A percentile compares a stretch with the other conserved stretches of the same genome.
Evolutionary conservation across 352 stramenopile genomes (phyloP).

Genomic region (Pelagophyceae sp.): DNA sequence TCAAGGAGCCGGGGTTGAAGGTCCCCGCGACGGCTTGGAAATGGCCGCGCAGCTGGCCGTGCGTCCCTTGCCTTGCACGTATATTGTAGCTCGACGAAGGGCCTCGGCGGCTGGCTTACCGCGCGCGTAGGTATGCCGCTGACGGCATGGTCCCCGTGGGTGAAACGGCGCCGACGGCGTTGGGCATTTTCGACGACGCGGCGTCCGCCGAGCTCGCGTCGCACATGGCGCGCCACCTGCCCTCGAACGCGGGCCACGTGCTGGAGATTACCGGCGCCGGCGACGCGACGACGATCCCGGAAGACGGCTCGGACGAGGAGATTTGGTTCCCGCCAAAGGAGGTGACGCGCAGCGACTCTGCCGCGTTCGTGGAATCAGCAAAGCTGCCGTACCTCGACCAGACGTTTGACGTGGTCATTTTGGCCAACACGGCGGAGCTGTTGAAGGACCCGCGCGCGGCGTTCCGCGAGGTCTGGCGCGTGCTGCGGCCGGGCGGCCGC

Average conservation of each 20-base stretch:
- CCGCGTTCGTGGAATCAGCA: neutral
- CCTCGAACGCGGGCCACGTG: neutral
- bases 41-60: slow-evolving; percentile 14
- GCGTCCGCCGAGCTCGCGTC: neutral
- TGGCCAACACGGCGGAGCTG: neutral
- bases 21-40: slow-evolving; percentile 17
- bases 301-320: neutral
- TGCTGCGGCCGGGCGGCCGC: slow-evolving; percentile 3
- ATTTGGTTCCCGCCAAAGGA: neutral
- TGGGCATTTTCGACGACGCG: neutral
- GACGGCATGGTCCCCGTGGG: neutral
- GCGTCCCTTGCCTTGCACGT: too few relatives aligned
- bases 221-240: neutral
- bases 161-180: neutral
- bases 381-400: neutral
- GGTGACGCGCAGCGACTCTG: neutral
- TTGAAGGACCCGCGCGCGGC: neutral
- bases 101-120: too few relatives aligned
- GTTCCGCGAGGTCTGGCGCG: slow-evolving; percentile 15
- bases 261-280: slow-evolving; percentile 1
- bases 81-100: too few relatives aligned
- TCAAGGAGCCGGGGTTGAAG: slow-evolving; percentile 11
- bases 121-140: neutral
- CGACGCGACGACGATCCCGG: neutral
- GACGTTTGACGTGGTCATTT: neutral